These are phyloP conservation scores for Onygenales sp. DNA, from an alignment of 2,329 filamentous ascomycete genomes.

Conservation along the genomic window DNA sequence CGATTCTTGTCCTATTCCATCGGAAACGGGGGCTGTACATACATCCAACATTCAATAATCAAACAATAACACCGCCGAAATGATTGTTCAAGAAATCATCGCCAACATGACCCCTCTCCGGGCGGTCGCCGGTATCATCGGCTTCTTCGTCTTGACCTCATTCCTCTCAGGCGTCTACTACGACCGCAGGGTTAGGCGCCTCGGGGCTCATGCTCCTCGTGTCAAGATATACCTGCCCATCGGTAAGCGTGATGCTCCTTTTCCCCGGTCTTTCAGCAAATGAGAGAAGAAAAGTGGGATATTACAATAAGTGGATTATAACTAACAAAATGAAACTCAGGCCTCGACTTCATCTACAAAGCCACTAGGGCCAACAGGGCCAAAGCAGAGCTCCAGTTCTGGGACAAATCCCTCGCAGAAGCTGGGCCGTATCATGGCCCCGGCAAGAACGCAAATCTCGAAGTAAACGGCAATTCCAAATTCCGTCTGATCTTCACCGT, in stretches of 20 bases:
- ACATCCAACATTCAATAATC: neutral
- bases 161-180: slow-evolving; percentile 20
- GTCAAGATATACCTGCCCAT: slow-evolving; percentile 27
- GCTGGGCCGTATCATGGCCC: slow-evolving; percentile 20
- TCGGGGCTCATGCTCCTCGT: slow-evolving; percentile 28
- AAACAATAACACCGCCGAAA: slow-evolving; percentile 31
- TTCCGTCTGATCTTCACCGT: slow-evolving; percentile 62
- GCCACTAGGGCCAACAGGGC: slow-evolving; percentile 44
- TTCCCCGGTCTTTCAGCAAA: neutral
- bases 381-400: slow-evolving; percentile 53
- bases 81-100: slow-evolving; percentile 37
- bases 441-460: slow-evolving; percentile 55
- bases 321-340: slow-evolving; percentile 30
- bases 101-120: slow-evolving; percentile 36
- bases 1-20: no score
- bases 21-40: no score
- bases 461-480: slow-evolving; percentile 33
- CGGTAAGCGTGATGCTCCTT: slow-evolving; percentile 16
- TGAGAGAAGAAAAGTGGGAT: no score
- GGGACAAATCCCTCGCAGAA: slow-evolving; percentile 43
- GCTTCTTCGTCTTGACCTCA: slow-evolving; percentile 30
- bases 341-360: slow-evolving; percentile 54
- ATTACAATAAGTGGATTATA: neutral
- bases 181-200: slow-evolving; percentile 19
- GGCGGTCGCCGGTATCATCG: slow-evolving; percentile 28